These are phyloP conservation scores for Aureobasidium zeae DNA, from an alignment of 2,329 filamentous ascomycete genomes.

Conservation along the genomic window DNA sequence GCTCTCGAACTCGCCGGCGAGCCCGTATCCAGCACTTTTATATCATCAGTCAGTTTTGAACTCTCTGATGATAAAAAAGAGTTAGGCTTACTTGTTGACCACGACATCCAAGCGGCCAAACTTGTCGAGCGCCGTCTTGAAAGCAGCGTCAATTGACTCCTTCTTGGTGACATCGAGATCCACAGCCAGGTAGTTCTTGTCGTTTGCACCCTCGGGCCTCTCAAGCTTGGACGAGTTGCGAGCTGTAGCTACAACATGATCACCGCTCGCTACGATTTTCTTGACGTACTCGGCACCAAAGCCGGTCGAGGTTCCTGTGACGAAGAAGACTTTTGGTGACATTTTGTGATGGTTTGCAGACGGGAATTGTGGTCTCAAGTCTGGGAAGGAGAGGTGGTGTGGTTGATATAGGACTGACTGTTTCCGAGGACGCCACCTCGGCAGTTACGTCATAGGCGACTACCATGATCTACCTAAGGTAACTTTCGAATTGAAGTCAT, in stretches of 20 bases:
- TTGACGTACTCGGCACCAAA: slow-evolving; percentile 39
- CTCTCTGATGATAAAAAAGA: not conserved
- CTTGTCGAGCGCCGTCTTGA: slow-evolving; percentile 37
- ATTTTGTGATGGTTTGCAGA: slow-evolving; percentile 4
- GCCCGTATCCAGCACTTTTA: slow-evolving; percentile 45
- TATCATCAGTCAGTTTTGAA: not conserved
- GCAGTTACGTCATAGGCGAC: not conserved
- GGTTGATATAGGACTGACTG: slow-evolving; percentile 1
- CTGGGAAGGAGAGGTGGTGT: not conserved
- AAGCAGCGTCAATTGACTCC: slow-evolving; percentile 37
- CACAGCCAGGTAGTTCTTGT: slow-evolving; percentile 41
- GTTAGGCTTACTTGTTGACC: slow-evolving; percentile 47
- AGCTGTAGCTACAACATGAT: slow-evolving; percentile 39
- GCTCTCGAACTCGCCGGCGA: slow-evolving; percentile 45
- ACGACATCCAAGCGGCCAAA: slow-evolving; percentile 51
- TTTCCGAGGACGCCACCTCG: not conserved
- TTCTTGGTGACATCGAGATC: slow-evolving; percentile 45
- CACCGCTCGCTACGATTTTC: slow-evolving; percentile 34
- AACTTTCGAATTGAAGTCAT: too few species aligned
- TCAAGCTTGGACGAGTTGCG: slow-evolving; percentile 37
- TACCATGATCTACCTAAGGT: too few species aligned
- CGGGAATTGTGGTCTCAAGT: not conserved
- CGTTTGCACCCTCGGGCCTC: slow-evolving; percentile 31
- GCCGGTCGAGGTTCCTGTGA: slow-evolving; percentile 40
- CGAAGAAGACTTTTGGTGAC: slow-evolving; percentile 33